These are phyloP conservation scores for Chimonanthus praecox DNA, from an alignment of 164 flowering plant genomes.

Conservation along the genomic window DNA sequence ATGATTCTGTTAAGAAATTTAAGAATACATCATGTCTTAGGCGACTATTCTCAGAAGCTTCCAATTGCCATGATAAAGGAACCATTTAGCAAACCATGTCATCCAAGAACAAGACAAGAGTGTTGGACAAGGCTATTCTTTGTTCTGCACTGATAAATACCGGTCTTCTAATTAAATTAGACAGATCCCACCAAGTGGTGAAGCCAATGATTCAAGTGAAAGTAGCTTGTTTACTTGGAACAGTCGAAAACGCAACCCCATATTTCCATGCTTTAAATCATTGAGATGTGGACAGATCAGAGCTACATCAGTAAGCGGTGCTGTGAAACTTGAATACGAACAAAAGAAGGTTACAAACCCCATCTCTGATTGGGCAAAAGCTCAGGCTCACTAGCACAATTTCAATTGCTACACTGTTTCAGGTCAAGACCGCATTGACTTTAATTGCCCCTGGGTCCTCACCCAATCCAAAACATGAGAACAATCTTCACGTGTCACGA, in stretches of 20 bases:
- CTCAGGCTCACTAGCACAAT: background rate
- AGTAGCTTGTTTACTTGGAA: no score
- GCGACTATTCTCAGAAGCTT: no score
- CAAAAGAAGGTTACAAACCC: background rate
- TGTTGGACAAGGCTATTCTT: background rate
- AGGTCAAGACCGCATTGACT: conserved; percentile 3
- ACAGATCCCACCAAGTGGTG: background rate
- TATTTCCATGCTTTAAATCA: background rate
- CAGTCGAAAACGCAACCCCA: background rate
- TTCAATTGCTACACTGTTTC: background rate
- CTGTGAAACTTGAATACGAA: background rate
- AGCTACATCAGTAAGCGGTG: background rate
- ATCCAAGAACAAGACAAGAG: no score
- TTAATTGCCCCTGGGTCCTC: conserved; percentile 32
- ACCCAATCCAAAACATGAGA: conserved; percentile 64
- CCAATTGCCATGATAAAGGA: no score
- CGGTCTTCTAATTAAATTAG: background rate
- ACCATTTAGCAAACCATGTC: no score
- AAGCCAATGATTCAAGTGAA: no score
- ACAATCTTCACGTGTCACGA: conserved; percentile 54
- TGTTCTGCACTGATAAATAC: background rate
- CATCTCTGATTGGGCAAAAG: background rate
- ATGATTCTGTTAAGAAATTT: no score
- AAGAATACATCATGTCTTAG: no score
- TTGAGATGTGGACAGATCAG: background rate